Evolutionary conservation across 805 yeast genomes (phyloP).

Genomic region (Schizosaccharomyces pombe): DNA sequence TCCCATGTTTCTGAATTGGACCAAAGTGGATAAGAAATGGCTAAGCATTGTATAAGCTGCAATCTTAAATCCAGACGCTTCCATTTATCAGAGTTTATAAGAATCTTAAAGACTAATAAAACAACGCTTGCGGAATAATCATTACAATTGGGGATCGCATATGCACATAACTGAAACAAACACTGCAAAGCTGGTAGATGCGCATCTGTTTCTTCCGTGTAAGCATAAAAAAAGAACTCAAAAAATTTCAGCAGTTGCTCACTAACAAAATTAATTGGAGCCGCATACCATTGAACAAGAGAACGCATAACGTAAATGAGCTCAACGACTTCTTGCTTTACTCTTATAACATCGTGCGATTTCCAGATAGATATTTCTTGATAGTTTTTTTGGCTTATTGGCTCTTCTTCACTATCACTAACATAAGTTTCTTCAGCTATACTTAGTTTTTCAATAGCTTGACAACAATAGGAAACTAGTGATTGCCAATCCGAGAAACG

Average conservation of each 20-base stretch:
- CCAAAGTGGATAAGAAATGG: neutral
- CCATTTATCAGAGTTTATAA: too few species aligned
- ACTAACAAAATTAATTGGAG: neutral
- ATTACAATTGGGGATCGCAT: neutral
- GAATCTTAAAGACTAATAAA: too few species aligned
- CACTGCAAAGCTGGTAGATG: slow-evolving; percentile 5
- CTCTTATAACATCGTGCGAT: neutral
- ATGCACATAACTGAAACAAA: neutral
- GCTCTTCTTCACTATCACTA: neutral
- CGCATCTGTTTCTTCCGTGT: slow-evolving; percentile 6
- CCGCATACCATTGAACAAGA: slow-evolving; percentile 6
- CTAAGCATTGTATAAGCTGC: neutral
- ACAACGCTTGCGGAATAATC: neutral
- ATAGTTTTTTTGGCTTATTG: neutral
- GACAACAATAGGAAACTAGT: slow-evolving; percentile 5
- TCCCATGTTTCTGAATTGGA: too few species aligned
- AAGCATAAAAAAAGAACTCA: slow-evolving; percentile 3
- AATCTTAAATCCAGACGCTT: slow-evolving; percentile 5
- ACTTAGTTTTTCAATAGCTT: slow-evolving; percentile 3
- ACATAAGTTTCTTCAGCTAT: neutral
- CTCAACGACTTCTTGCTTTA: slow-evolving; percentile 6
- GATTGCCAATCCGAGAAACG: slow-evolving; percentile 6
- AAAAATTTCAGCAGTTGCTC: slow-evolving; percentile 3
- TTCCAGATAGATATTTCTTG: neutral
- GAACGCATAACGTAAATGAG: slow-evolving; percentile 19